Base-by-base conservation (phyloP, 495 filamentous ascomycete genomes). In the Talaromyces liani region DNA sequence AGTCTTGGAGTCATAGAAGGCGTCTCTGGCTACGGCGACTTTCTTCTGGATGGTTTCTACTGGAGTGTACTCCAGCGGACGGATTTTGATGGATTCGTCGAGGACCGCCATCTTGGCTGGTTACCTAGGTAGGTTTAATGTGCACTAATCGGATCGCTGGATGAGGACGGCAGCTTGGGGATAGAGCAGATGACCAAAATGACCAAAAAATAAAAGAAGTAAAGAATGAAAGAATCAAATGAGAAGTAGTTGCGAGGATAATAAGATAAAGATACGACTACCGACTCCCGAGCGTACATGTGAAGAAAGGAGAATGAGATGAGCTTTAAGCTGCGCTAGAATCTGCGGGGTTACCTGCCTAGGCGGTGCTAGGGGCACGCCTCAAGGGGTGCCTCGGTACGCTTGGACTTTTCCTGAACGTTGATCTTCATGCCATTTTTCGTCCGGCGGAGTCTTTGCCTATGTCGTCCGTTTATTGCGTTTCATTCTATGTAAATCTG, bases 1-100 rank as follows among this genome's bases (percentile, higher is more conserved):
- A 3, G 91, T 96, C 78, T 89, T 90, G 73, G 93, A 87, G 14
- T 89, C 80, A 65, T 80, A 78, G 78, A 91, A 98, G 22, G 87
- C 80, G 60, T 79, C 75, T 70, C 85, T 85, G 10, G 84, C 74
- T 9, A 74, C 79, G 64, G 81, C 79, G 69, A 82, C 80, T 49
- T 86, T 83, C 63, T 68, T 68, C 16, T 85, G 77, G 67, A 97
- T 91, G 60, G 74, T 74, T 31, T 90, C 89, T 57, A 89, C 65
- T 8, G 88, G 69, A 8, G 90, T 93, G 60, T 79, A 78, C 72
- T 90, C 76, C 66, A 92, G 83, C 65, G 80, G 78, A 57, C 77
- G 80, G 65, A 88, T 78, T 18, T 51, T 54, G 16, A 62, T 62
- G 60, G 60, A 33, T 22, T 62, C 60, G 53, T 79, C 67, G 63